These are phyloP conservation scores for Pestalotiopsis sp. DNA, from an alignment of 2,329 filamentous ascomycete species.

Conservation along the genomic window DNA sequence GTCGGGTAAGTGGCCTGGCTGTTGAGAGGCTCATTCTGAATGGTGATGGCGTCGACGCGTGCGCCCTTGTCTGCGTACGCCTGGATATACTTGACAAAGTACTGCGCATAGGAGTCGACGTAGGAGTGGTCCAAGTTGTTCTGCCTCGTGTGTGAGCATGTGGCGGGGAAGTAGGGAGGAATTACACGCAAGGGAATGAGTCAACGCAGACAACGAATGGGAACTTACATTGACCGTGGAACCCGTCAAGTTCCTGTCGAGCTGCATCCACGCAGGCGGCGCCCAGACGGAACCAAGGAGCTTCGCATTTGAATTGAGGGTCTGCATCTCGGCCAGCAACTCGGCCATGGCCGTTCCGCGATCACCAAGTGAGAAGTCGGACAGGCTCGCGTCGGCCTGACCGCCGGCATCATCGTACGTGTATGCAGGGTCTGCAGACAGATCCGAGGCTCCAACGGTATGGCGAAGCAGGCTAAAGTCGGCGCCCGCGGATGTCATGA, in stretches of 20 bases:
- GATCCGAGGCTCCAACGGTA: slow-evolving; percentile 41
- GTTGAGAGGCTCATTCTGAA: slow-evolving; percentile 47
- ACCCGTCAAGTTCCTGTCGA: slow-evolving; percentile 25
- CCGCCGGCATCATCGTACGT: slow-evolving; percentile 39
- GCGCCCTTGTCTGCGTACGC: slow-evolving; percentile 37
- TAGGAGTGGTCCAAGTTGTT: slow-evolving; percentile 42
- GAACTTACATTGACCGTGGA: slow-evolving; percentile 12
- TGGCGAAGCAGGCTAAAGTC: slow-evolving; percentile 42
- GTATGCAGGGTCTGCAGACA: slow-evolving; percentile 40
- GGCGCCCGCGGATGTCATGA: slow-evolving; percentile 38
- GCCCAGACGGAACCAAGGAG: slow-evolving; percentile 41
- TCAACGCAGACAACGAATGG: not conserved
- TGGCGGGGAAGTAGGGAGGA: not conserved
- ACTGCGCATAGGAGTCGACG: slow-evolving; percentile 34
- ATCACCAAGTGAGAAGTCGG: slow-evolving; percentile 36
- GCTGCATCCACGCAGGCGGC: slow-evolving; percentile 45
- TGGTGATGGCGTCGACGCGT: slow-evolving; percentile 41
- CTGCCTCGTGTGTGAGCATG: slow-evolving; percentile 14
- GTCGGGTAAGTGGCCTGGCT: slow-evolving; percentile 37
- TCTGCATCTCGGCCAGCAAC: slow-evolving; percentile 37
- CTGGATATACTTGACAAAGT: slow-evolving; percentile 44
- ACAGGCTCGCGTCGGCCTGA: slow-evolving; percentile 30
- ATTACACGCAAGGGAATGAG: too few relatives aligned
- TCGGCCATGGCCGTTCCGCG: slow-evolving; percentile 39
- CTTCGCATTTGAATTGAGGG: slow-evolving; percentile 34